phyloP scores from a whole-genome alignment of 306 rosid genomes.

The Elaeagnus macrophylla region DNA sequence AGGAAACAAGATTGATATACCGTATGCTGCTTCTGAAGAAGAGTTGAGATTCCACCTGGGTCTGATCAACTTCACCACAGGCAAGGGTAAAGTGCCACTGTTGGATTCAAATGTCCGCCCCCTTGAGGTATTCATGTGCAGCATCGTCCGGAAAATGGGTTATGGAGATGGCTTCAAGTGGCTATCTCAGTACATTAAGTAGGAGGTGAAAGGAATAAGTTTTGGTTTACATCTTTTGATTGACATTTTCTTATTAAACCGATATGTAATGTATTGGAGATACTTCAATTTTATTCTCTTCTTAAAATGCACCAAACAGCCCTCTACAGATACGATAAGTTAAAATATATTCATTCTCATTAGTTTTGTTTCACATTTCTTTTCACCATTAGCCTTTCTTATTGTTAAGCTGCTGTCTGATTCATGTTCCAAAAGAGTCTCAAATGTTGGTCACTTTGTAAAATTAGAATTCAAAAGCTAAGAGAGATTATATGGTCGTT shows the following conservation, averaged over 20 bases:
- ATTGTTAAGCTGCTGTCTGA: too few relatives aligned
- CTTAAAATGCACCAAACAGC: constrained; percentile 2
- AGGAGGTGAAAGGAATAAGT: constrained; percentile 25
- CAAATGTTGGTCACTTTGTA: too few relatives aligned
- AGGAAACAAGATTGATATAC: constrained; percentile 80
- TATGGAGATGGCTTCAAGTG: constrained; percentile 91
- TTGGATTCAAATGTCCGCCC: constrained; percentile 64
- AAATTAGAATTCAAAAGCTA: too few relatives aligned
- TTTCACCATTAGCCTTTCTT: not conserved
- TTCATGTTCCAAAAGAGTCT: too few relatives aligned
- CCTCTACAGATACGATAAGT: constrained; percentile 5
- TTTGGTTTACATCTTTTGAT: constrained; percentile 22
- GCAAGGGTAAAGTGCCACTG: constrained; percentile 75
- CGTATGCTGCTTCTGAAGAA: constrained; percentile 81
- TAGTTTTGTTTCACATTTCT: not conserved
- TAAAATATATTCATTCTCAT: not conserved
- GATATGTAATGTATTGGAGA: constrained; percentile 19
- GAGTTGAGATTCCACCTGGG: constrained; percentile 69
- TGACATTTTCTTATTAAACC: constrained; percentile 24
- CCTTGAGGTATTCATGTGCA: constrained; percentile 91
- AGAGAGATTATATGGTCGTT: too few relatives aligned
- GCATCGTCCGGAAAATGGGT: constrained; percentile 88
- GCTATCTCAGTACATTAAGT: constrained; percentile 84
- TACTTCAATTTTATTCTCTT: not conserved
- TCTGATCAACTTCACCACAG: constrained; percentile 76